Percentiles rank a stretch among this genome's conserved stretches.
Conservation (phyloP, 306 rosid genomes). For the Fragaria iinumae region DNA sequence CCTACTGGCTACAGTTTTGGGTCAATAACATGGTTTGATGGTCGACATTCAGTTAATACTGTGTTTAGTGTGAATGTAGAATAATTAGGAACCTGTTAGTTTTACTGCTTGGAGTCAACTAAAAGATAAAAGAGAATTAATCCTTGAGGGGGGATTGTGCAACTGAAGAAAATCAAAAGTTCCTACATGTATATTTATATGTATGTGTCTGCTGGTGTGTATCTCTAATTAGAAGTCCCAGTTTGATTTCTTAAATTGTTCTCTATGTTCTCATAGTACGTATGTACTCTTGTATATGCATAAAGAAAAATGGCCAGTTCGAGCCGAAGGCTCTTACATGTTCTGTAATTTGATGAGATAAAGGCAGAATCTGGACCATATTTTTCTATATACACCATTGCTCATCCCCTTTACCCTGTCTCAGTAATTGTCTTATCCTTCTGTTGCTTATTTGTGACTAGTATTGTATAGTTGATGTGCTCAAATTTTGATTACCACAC, state of each 20-base stretch:
- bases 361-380: not conserved
- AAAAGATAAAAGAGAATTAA: not conserved
- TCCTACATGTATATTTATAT: not conserved
- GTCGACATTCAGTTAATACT: conserved; percentile 59
- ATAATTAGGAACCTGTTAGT: conserved; percentile 17
- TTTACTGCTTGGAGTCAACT: not conserved
- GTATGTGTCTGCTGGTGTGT: not conserved
- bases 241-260: not conserved
- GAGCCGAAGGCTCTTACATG: not conserved
- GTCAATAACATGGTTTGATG: conserved; percentile 73
- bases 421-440: not conserved
- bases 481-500: not conserved
- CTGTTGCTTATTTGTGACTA: not conserved
- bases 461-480: not conserved
- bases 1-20: conserved; percentile 76
- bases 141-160: not conserved
- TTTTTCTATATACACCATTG: not conserved
- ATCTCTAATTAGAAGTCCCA: not conserved
- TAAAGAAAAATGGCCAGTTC: not conserved
- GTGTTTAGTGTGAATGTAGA: conserved; percentile 66
- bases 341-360: not conserved
- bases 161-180: not conserved
- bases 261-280: not conserved
- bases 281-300: not conserved
- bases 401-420: not conserved